Conservation (phyloP, 768 basidiomycete species). For the Boletus huronensis region DNA sequence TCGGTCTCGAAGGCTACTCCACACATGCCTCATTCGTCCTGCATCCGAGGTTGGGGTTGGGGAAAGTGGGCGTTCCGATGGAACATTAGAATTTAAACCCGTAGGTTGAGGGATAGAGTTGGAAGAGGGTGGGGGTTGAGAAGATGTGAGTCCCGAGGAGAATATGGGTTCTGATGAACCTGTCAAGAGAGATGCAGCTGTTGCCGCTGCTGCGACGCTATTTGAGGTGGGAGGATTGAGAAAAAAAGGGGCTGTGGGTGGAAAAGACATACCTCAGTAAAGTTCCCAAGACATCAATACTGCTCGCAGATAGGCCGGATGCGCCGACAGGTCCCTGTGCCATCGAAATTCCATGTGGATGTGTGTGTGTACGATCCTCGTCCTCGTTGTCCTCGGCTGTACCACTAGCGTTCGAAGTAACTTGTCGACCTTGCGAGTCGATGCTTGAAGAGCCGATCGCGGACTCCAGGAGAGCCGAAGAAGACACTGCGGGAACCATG, state of each 20-base stretch:
- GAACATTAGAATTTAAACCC: conserved; percentile 9
- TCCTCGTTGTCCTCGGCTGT: conserved; percentile 12
- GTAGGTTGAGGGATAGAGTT: conserved; percentile 12
- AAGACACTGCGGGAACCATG: conserved; percentile 25
- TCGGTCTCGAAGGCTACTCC: conserved; percentile 66
- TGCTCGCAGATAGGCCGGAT: conserved; percentile 57
- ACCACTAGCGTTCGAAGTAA: not conserved
- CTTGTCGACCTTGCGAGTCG: conserved; percentile 5
- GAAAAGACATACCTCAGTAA: conserved; percentile 59
- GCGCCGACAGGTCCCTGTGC: conserved; percentile 27
- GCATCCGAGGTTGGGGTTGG: conserved; percentile 40
- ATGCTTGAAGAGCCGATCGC: not conserved
- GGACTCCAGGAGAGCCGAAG: conserved; percentile 6
- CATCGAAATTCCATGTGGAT: conserved; percentile 24
- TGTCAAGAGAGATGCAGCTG: conserved; percentile 78
- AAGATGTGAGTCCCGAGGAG: conserved; percentile 49
- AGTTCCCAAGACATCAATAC: conserved; percentile 82
- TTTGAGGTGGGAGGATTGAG: conserved; percentile 1
- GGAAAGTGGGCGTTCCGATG: conserved; percentile 36
- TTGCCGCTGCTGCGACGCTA: conserved; percentile 90
- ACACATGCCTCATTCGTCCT: conserved; percentile 57
- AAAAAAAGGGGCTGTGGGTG: not conserved
- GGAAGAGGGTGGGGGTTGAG: conserved; percentile 20
- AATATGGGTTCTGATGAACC: conserved; percentile 66
- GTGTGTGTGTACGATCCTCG: conserved; percentile 13